Base-by-base conservation (phyloP, 1,139 yeast species). In the Hanseniaspora sp. region DNA sequence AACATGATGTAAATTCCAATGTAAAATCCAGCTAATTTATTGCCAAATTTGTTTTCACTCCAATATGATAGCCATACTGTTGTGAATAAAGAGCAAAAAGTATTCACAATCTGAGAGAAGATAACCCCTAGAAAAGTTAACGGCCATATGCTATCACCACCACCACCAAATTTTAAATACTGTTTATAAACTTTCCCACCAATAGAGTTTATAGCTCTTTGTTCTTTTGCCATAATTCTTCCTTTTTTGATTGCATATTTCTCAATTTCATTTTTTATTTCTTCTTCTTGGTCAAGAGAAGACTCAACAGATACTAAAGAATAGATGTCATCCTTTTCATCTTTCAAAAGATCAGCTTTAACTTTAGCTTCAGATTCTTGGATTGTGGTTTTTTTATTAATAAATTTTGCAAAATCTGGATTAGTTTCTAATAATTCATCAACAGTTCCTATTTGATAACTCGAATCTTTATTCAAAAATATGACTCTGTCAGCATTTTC, bases 401-500 rank as follows among this genome's bases (percentile, higher is more conserved):
- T 68, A 58, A 73, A 61, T 18, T 62, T 63, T 13, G 57, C 54
- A 57, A 73, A 73, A 42, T 56, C 70, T 0, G 47, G 38, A 56
- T 69, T 72, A 29, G 60, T 63, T 0, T 41, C 57, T 31, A 63
- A 57, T 47, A 77, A 63, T 54, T 79, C 80, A 59, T 73, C 76
- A 42, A 74, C 67, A 0, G 82, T 72, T 2, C 87, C 94, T 40
- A 77, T 65, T 48, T 75, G 75, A 34, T 77, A 63, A 2, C 74
- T 61, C 0, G 87, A 87, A 60, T 76, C 75, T 0, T 80, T 78
- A 60, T 78, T 77, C 61, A 85, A 64, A 60, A 79, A 83, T 13
- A 85, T 67, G 37, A 86, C 72, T 56, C 81, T 71, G 63, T 82
- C 86, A n/a, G 92, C 92, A 49, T 73, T 64, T 23, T 75, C 75